phyloP scores from a whole-genome alignment of 169 alveolate genomes.

The Amoebophrya sp. region DNA sequence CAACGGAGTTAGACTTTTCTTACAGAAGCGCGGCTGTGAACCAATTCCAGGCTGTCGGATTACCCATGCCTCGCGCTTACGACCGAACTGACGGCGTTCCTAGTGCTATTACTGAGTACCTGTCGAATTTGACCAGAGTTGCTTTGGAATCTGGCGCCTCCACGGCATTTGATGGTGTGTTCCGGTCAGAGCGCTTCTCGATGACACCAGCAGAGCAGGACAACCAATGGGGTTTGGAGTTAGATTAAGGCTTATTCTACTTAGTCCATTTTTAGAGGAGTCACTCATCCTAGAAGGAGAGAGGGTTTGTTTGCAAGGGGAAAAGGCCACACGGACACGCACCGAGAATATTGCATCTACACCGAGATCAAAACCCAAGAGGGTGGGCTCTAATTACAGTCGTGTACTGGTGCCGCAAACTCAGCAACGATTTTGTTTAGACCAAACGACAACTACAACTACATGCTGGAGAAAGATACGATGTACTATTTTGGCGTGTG shows the following conservation, averaged over 20 bases:
- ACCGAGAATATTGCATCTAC: too few relatives aligned
- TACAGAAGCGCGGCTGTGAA: neutral
- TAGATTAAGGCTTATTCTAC: too few relatives aligned
- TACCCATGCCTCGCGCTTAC: neutral
- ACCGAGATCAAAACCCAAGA: too few relatives aligned
- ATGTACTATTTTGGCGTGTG: neutral
- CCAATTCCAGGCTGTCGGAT: neutral
- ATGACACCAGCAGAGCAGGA: neutral
- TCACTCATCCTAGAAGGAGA: too few relatives aligned
- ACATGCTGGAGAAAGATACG: neutral
- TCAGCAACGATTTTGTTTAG: neutral
- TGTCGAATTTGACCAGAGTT: neutral
- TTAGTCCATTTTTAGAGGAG: too few relatives aligned
- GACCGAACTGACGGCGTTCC: constrained; percentile 21
- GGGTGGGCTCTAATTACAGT: too few relatives aligned
- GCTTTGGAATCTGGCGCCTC: neutral
- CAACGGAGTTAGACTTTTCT: neutral
- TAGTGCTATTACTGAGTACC: neutral
- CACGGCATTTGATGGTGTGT: neutral
- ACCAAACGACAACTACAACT: neutral
- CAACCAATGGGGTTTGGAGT: neutral
- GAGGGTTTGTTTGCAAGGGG: too few relatives aligned
- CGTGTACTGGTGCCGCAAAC: neutral
- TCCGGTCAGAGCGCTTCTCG: neutral
- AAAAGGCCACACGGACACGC: too few relatives aligned